Conservation (phyloP, 2,329 filamentous ascomycete species). For the Fusarium mexicanum region DNA sequence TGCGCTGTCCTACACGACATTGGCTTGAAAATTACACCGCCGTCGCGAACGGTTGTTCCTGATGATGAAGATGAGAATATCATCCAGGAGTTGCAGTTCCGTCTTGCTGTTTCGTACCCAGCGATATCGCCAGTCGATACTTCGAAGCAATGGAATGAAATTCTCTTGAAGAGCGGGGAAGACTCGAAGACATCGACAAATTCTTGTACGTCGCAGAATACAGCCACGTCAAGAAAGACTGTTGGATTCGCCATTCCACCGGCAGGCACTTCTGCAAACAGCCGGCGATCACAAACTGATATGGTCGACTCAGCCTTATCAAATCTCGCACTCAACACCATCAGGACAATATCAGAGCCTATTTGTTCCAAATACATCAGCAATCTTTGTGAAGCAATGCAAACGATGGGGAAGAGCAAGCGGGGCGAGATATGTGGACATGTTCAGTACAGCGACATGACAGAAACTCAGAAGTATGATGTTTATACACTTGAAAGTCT, state of each 20-base stretch:
- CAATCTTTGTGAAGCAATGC: background rate
- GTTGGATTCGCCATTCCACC: background rate
- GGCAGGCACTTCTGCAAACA: background rate
- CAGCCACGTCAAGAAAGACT: background rate
- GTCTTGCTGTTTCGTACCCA: background rate
- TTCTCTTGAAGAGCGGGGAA: background rate
- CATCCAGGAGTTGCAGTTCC: background rate
- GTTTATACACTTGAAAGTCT: background rate
- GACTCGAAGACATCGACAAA: accelerated
- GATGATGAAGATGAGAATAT: background rate
- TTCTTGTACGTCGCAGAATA: accelerated
- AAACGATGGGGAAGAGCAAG: background rate
- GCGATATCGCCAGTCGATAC: accelerated
- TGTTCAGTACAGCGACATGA: background rate
- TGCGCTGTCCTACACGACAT: background rate
- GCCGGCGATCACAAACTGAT: background rate
- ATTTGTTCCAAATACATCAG: background rate
- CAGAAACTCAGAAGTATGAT: accelerated
- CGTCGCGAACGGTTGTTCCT: background rate
- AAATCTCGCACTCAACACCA: background rate
- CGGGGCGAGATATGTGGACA: background rate
- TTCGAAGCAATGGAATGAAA: background rate
- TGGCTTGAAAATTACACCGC: background rate
- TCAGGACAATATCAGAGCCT: accelerated
- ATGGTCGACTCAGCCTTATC: background rate